Evolutionary conservation across 139 green algal genomes (phyloP).

Genomic region (Tetradesmus obliquus): DNA sequence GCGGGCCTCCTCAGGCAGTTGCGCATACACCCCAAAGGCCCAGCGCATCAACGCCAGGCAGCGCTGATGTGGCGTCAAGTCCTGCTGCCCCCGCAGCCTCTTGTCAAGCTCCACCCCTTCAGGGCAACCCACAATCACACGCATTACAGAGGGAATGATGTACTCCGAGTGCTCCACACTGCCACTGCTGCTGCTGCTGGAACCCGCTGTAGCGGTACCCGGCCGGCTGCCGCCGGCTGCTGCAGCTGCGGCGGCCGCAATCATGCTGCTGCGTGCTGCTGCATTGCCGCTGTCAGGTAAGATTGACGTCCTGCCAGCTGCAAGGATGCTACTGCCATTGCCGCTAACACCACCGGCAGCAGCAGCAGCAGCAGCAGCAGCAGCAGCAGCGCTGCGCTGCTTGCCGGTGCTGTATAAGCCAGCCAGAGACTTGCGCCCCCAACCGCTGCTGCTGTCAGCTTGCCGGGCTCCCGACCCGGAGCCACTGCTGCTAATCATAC

Average conservation of each 20-base stretch:
- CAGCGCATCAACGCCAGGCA: slow-evolving; percentile 34
- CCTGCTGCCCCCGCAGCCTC: not conserved
- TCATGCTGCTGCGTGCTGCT: not conserved
- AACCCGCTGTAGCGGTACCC: too few species aligned
- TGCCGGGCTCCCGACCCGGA: not conserved
- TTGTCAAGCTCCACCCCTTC: not conserved
- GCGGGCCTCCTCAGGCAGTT: slow-evolving; percentile 15
- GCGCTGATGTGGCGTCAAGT: slow-evolving; percentile 38
- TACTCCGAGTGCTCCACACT: slow-evolving; percentile 12
- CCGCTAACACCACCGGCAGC: not conserved
- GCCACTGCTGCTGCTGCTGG: not conserved
- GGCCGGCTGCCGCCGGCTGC: not conserved
- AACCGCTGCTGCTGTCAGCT: slow-evolving; percentile 1
- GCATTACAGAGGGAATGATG: slow-evolving; percentile 43
- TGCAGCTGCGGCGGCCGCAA: not conserved
- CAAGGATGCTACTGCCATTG: not conserved
- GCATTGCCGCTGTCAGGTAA: not conserved
- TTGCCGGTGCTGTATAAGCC: slow-evolving; percentile 1
- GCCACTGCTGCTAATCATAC: not conserved
- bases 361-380: slow-evolving; percentile 13
- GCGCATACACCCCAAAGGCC: slow-evolving; percentile 41
- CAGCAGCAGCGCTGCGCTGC: not conserved
- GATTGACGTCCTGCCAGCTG: not conserved
- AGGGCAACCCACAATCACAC: slow-evolving; percentile 26
- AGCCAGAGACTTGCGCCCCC: slow-evolving; percentile 27